Evolutionary conservation across 2,329 filamentous ascomycete genomes (phyloP).

Genomic region (Beauveria asiatica): DNA sequence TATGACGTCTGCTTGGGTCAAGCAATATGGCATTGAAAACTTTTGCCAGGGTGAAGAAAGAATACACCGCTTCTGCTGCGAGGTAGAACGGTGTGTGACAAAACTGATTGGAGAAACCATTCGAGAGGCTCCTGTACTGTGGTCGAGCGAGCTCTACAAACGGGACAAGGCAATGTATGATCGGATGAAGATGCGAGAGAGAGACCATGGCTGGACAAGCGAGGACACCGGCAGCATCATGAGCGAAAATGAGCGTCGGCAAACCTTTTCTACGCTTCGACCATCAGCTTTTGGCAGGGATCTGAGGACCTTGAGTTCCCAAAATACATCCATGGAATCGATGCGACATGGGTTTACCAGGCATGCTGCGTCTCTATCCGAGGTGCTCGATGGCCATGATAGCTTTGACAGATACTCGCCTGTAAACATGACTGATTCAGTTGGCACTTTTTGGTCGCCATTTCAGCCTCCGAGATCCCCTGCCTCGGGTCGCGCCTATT

Average conservation of each 20-base stretch:
- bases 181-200: slow-evolving; percentile 33
- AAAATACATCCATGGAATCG: slow-evolving; percentile 61
- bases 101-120: slow-evolving; percentile 80
- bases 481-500: slow-evolving; percentile 50
- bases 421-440: slow-evolving; percentile 63
- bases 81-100: slow-evolving; percentile 77
- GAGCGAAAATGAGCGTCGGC: slow-evolving; percentile 46
- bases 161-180: slow-evolving; percentile 62
- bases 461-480: slow-evolving; percentile 63
- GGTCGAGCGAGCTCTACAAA: slow-evolving; percentile 83
- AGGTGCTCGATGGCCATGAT: slow-evolving; percentile 61
- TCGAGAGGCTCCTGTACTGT: slow-evolving; percentile 76
- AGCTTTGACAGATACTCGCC: slow-evolving; percentile 57
- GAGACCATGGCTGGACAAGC: slow-evolving; percentile 35
- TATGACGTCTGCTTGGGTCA: slow-evolving; percentile 74
- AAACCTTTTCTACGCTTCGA: slow-evolving; percentile 33
- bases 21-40: slow-evolving; percentile 75
- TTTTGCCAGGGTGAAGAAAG: slow-evolving; percentile 92
- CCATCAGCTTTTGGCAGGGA: slow-evolving; percentile 47
- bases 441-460: slow-evolving; percentile 81
- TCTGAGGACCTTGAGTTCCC: slow-evolving; percentile 47
- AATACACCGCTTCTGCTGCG: slow-evolving; percentile 87
- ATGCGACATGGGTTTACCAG: slow-evolving; percentile 53
- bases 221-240: slow-evolving; percentile 46
- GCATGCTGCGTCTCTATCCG: slow-evolving; percentile 49